Evolutionary conservation across 2,329 filamentous ascomycete genomes (phyloP).

Genomic region (Scedosporium dehoogii): DNA sequence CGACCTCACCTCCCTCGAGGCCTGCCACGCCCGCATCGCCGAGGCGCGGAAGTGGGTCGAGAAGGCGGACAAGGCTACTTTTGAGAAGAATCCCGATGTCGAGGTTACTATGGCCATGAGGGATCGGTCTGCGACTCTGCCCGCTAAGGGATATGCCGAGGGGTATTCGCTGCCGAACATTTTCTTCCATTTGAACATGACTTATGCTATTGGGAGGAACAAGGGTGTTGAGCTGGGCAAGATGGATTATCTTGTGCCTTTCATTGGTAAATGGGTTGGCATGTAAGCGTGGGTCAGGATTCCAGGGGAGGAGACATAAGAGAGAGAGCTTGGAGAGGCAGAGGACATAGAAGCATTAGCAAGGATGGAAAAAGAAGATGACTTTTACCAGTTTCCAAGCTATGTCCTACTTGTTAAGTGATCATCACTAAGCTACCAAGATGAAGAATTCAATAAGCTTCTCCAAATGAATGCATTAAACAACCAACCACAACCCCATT

Average conservation of each 20-base stretch:
- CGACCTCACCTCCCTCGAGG: slow-evolving; percentile 23
- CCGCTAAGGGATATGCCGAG: slow-evolving; percentile 30
- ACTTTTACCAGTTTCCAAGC: no score
- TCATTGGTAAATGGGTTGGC: slow-evolving; percentile 18
- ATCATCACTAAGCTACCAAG: neutral
- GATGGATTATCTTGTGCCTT: slow-evolving; percentile 36
- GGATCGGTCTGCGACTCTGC: slow-evolving; percentile 16
- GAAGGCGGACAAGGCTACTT: slow-evolving; percentile 21
- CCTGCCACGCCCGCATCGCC: slow-evolving; percentile 23
- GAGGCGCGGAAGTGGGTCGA: slow-evolving; percentile 19
- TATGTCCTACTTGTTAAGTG: no score
- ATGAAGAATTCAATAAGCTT: neutral
- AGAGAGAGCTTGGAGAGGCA: neutral
- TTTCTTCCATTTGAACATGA: slow-evolving; percentile 51
- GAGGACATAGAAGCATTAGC: neutral
- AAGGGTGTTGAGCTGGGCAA: slow-evolving; percentile 55
- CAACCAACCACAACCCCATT: neutral
- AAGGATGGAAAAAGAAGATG: no score
- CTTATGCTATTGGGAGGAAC: slow-evolving; percentile 51
- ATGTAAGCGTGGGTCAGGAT: neutral
- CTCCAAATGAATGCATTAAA: neutral
- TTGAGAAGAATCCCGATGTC: slow-evolving; percentile 21
- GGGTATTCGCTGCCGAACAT: slow-evolving; percentile 47
- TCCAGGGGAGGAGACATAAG: neutral
- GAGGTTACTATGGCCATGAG: slow-evolving; percentile 22